Evolutionary conservation across 495 filamentous ascomycete species (phyloP).

Genomic region (Trichoderma orchidacearum): DNA sequence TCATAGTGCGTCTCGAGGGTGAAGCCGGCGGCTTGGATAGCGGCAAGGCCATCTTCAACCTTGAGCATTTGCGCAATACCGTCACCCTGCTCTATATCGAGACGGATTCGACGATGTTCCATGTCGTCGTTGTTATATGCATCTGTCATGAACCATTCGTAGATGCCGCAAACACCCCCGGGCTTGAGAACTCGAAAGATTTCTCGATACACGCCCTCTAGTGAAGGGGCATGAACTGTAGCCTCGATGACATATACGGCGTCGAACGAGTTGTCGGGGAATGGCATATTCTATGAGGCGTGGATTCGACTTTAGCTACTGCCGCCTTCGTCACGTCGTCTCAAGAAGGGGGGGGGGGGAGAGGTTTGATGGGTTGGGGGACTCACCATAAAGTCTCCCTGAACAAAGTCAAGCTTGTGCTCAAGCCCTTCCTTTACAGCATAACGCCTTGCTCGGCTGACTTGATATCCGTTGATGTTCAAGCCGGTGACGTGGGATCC

Average conservation of each 20-base stretch:
- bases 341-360: too few relatives aligned
- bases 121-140: slow-evolving; percentile 81
- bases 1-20: slow-evolving; percentile 78
- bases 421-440: slow-evolving; percentile 68
- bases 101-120: slow-evolving; percentile 77
- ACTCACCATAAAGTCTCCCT: slow-evolving; percentile 92
- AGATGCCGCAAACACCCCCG: slow-evolving; percentile 90
- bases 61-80: slow-evolving; percentile 97
- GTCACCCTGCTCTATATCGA: slow-evolving; percentile 92
- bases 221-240: slow-evolving; percentile 84
- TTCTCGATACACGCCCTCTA: slow-evolving; percentile 85
- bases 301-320: slow-evolving; percentile 1
- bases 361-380: too few relatives aligned
- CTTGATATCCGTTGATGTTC: slow-evolving; percentile 99
- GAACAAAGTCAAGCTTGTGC: slow-evolving; percentile 73
- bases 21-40: slow-evolving; percentile 85
- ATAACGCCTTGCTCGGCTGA: slow-evolving; percentile 81
- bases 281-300: slow-evolving; percentile 75
- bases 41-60: slow-evolving; percentile 67
- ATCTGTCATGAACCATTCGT: slow-evolving; percentile 99
- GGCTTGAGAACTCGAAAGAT: slow-evolving; percentile 95
- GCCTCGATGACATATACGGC: slow-evolving; percentile 97
- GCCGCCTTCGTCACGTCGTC: too few relatives aligned
- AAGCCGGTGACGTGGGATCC: slow-evolving; percentile 80
- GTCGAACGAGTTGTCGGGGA: slow-evolving; percentile 83